Evolutionary conservation across 1,284 basidiomycete species (phyloP).

Genomic region (Malassezia psittaci): DNA sequence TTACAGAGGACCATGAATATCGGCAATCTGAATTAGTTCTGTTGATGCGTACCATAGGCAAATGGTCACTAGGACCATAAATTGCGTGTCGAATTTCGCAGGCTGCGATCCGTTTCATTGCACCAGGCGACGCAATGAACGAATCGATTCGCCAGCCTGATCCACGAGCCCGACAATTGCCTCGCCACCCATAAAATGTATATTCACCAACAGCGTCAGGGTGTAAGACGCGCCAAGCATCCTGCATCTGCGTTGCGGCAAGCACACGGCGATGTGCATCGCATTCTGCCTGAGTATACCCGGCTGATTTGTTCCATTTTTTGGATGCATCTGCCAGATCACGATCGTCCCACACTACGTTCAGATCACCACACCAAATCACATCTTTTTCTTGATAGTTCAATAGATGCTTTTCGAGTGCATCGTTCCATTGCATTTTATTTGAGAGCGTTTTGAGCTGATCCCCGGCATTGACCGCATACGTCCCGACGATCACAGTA

Average conservation of each 20-base stretch:
- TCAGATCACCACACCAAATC: slow-evolving; percentile 80
- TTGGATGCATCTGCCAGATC: slow-evolving; percentile 49
- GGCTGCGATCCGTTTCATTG: slow-evolving; percentile 56
- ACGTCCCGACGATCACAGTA: slow-evolving; percentile 66
- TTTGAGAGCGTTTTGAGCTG: slow-evolving; percentile 54
- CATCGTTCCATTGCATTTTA: slow-evolving; percentile 34
- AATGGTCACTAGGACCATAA: slow-evolving; percentile 71
- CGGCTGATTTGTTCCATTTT: slow-evolving; percentile 50
- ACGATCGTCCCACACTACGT: slow-evolving; percentile 57
- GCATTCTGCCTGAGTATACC: slow-evolving; percentile 55
- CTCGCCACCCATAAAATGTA: slow-evolving; percentile 75
- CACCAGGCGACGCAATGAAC: slow-evolving; percentile 50
- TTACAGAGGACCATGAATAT: slow-evolving; percentile 9
- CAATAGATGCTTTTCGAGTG: slow-evolving; percentile 57
- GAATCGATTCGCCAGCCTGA: slow-evolving; percentile 78
- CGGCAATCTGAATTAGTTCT: not conserved
- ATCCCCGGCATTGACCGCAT: slow-evolving; percentile 75
- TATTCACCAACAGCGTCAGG: slow-evolving; percentile 59
- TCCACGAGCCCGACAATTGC: slow-evolving; percentile 67
- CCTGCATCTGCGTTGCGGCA: slow-evolving; percentile 27
- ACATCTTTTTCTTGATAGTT: slow-evolving; percentile 69
- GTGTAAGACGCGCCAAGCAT: slow-evolving; percentile 62
- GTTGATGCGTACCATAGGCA: slow-evolving; percentile 51
- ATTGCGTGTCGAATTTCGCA: slow-evolving; percentile 73
- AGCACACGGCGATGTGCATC: slow-evolving; percentile 46